Evolutionary conservation across 2,329 filamentous ascomycete genomes (phyloP), one percentile per base, ranked within the genome.

Genomic region (Talaromyces sp.): DNA sequence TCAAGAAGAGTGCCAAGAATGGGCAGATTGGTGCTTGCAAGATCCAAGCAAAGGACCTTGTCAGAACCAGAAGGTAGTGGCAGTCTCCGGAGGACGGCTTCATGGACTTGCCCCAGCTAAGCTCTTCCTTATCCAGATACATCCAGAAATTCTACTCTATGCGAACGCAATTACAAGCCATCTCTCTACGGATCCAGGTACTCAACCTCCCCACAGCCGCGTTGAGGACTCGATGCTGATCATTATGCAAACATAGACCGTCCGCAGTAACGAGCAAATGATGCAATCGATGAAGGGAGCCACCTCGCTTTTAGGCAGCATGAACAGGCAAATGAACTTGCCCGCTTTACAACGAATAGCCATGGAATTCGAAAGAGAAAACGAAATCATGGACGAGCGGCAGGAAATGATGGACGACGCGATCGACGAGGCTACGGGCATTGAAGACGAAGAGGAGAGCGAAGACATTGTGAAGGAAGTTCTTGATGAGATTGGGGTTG

Each of bases 331-430:
- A 65, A 98, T 98, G 93, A 98, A 99, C 73, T 86, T 99, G 2
- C 95, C 95, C 0, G 92, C 92, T 19, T 82, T 99, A 36, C 93
- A 98, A 75, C 87, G 93, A 62, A 99, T 99, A 73, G 93, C 95
- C 22, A 96, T 97, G 93, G 95, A 99, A 72, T 99, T 99, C 71
- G 95, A 99, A 79, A 89, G 91, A 70, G 95, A 99, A 77, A 99
- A 98, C 78, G 95, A 98, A 71, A 93, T 99, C 62, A 99, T 99
- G 95, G 95, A 99, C 69, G 92, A 98, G 78, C 86, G 95, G 66
- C 93, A 98, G 75, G 95, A 98, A 77, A 97, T 99, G 91, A 98
- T 99, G 95, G 93, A 98, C 73, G 95, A 98, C 76, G 93, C 92
- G 22, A 95, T 99, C 63, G 95, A 99, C 73, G 95, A 99, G 74